phyloP scores from a whole-genome alignment of 768 basidiomycete species.

The Saitozyma podzolica region DNA sequence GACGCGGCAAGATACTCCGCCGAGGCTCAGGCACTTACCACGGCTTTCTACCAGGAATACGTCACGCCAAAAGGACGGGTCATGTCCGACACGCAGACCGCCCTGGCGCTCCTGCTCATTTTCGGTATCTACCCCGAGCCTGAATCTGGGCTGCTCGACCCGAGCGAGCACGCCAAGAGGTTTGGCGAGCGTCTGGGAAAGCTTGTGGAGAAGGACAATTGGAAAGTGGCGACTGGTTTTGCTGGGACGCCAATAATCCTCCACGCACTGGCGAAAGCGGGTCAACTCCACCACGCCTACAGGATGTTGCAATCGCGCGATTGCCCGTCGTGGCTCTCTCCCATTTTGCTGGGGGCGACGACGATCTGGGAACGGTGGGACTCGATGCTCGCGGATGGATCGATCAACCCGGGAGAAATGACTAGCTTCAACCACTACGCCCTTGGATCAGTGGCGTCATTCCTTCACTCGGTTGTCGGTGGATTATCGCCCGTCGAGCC shows the following conservation, averaged over 20 bases:
- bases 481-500: constrained; percentile 29
- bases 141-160: constrained; percentile 13
- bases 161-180: not conserved
- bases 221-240: constrained; percentile 46
- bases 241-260: constrained; percentile 49
- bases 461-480: constrained; percentile 26
- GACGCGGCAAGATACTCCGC: constrained; percentile 27
- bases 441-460: constrained; percentile 35
- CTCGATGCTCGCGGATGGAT: constrained; percentile 32
- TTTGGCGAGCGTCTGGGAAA: constrained; percentile 25
- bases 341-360: constrained; percentile 30
- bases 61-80: constrained; percentile 36
- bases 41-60: constrained; percentile 38
- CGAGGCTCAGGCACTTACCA: constrained; percentile 18
- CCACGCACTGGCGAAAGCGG: constrained; percentile 28
- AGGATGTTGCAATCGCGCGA: constrained; percentile 43
- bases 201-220: constrained; percentile 20
- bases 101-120: constrained; percentile 34
- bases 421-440: constrained; percentile 45
- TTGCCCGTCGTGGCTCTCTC: constrained; percentile 40
- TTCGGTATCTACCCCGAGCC: constrained; percentile 15
- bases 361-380: constrained; percentile 46
- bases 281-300: constrained; percentile 37
- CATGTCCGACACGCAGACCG: constrained; percentile 43
- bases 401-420: constrained; percentile 41